These are phyloP conservation scores for Cucurbitaria berberidis DNA, from an alignment of 2,329 filamentous ascomycete genomes.

Conservation along the genomic window DNA sequence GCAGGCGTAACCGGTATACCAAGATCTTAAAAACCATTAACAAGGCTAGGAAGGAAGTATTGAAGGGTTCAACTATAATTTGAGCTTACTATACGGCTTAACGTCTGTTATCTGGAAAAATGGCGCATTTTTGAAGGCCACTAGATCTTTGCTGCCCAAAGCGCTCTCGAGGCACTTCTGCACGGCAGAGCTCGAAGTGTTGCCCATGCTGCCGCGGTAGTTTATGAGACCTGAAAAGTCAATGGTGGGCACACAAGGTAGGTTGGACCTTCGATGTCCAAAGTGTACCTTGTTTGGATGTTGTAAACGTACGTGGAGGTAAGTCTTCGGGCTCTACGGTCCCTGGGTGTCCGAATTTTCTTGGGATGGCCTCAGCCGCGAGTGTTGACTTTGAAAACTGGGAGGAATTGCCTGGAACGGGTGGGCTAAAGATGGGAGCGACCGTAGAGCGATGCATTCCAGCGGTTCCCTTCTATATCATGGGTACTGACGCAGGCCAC, in stretches of 20 bases:
- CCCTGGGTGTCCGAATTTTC: neutral
- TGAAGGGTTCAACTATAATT: too few relatives aligned
- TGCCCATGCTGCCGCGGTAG: slow-evolving; percentile 34
- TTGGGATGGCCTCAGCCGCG: neutral
- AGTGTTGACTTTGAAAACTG: neutral
- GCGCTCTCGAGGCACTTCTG: slow-evolving; percentile 40
- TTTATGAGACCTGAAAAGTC: neutral
- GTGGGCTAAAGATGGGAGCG: neutral
- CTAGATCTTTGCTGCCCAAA: slow-evolving; percentile 26
- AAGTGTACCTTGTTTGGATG: too few relatives aligned
- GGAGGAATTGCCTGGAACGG: too few relatives aligned
- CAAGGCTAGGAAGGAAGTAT: too few relatives aligned
- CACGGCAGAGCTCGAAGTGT: slow-evolving; percentile 32
- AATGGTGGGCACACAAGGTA: neutral
- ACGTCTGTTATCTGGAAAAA: slow-evolving; percentile 41
- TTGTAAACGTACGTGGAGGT: too few relatives aligned
- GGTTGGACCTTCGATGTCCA: too few relatives aligned
- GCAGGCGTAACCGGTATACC: slow-evolving; percentile 52
- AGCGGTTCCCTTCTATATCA: neutral
- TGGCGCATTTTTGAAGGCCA: slow-evolving; percentile 31
- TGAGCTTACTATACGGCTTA: slow-evolving; percentile 49
- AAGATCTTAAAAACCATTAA: too few relatives aligned
- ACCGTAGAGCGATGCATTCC: neutral
- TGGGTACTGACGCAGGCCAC: neutral
- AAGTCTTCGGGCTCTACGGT: neutral